phyloP scores from a whole-genome alignment of 306 rosid genomes.

The Fragaria nilgerrensis region DNA sequence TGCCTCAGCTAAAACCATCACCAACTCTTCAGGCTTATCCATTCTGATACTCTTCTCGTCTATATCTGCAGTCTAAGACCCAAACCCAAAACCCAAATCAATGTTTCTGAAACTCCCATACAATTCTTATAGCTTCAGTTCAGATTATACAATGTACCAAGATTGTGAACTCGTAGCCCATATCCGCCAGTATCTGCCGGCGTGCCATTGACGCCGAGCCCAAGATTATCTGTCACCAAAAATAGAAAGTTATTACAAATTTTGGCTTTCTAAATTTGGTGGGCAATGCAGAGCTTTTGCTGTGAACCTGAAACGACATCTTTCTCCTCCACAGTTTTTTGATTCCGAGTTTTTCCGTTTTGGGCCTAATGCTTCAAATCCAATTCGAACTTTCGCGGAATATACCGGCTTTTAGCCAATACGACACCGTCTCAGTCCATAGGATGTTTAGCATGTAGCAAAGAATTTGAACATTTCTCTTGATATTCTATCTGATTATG shows the following conservation, averaged over 20 bases:
- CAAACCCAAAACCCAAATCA: constrained; percentile 23
- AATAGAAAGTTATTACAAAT: background rate
- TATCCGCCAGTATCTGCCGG: constrained; percentile 62
- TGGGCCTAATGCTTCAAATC: background rate
- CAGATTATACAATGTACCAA: constrained; percentile 41
- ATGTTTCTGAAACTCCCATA: constrained; percentile 15
- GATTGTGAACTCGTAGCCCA: constrained; percentile 77
- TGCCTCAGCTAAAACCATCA: constrained; percentile 77
- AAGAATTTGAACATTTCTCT: no score
- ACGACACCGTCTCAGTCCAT: background rate
- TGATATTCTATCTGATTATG: no score
- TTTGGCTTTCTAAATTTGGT: background rate
- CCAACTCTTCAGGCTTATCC: constrained; percentile 80
- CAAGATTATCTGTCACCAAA: constrained; percentile 58
- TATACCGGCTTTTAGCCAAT: background rate
- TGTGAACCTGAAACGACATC: constrained; percentile 32
- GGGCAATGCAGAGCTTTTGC: background rate
- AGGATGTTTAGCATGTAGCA: no score
- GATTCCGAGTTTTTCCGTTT: background rate
- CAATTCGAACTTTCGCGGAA: background rate
- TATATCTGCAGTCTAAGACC: constrained; percentile 72
- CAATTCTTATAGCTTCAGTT: background rate
- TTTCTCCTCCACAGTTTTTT: background rate
- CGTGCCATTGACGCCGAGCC: constrained; percentile 93
- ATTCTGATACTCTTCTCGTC: constrained; percentile 77